Base-by-base conservation (phyloP, 208 protist species). In the Crithidia fasciculata region DNA sequence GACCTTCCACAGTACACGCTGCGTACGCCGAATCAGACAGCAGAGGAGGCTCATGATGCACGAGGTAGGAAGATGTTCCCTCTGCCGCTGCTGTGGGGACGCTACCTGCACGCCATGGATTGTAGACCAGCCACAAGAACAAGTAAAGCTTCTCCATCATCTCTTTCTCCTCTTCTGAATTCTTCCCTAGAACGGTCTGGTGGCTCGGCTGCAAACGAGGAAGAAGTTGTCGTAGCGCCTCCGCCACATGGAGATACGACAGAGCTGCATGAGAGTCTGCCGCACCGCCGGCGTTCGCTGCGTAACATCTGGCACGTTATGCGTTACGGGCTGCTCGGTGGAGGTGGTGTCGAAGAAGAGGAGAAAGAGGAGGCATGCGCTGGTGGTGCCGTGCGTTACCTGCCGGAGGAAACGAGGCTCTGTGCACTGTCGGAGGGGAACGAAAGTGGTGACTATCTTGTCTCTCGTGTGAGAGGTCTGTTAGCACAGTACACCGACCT, bases 301-400 rank as follows among this genome's bases (percentile, higher is more conserved):
- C 74, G 74, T 8, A 67, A 79, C 54, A 53, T 79, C 36, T 79
- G 66, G 66, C 50, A 74, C 43, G 74, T 79, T 43, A 55, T 74
- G 41, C 55, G 63, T 18, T 52, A 65, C 15, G 74, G 67, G 19
- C 63, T 79, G 10, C 36, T 52, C 16, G 52, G 43, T 6, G 16
- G 39, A n/a, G n/a, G 40, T 36, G 56, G 10, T 12, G 39, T 5
- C 47, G 37, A 54, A 3, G n/a, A 40, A 3, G 16, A 12, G n/a
- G 19, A 4, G 8, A 28, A 28, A 1, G 28, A 28, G 28, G 28
- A 28, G 28, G 28, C 28, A 28, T 28, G 28, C 1, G 28, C 28
- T 28, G 28, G 28, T 28, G 28, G 1, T 28, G 28, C 0, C 28
- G 28, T 28, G 28, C 28, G 28, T 28, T 28, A 28, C 28, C 28